These are phyloP conservation scores for Herpotrichia juniperi DNA, from an alignment of 2,329 filamentous ascomycete species.

Conservation along the genomic window DNA sequence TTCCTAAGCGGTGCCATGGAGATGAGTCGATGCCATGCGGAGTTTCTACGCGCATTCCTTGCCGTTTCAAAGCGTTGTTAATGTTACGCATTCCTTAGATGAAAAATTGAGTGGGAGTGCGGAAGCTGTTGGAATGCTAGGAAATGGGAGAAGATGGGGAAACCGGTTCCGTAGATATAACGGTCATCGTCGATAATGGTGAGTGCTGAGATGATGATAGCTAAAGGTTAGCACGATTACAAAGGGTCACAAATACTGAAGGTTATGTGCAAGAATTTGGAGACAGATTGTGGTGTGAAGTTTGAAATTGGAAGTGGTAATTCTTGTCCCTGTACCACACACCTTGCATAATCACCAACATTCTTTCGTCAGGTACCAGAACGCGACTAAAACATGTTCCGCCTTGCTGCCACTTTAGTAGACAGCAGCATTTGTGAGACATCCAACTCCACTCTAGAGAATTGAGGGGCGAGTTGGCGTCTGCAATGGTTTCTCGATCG, in stretches of 20 bases:
- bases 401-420: slow-evolving; percentile 22
- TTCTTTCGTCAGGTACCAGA: slow-evolving; percentile 35
- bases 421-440: slow-evolving; percentile 26
- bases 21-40: slow-evolving; percentile 22
- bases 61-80: slow-evolving; percentile 28
- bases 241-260: background rate
- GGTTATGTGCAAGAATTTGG: background rate
- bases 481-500: slow-evolving; percentile 7
- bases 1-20: slow-evolving; percentile 13
- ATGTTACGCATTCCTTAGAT: slow-evolving; percentile 34
- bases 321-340: slow-evolving; percentile 25
- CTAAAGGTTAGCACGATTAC: background rate
- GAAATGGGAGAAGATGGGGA: background rate
- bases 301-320: slow-evolving; percentile 15
- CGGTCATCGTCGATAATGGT: background rate
- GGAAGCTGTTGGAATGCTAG: slow-evolving; percentile 22
- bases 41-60: slow-evolving; percentile 35
- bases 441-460: slow-evolving; percentile 25
- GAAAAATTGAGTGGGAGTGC: slow-evolving; percentile 12
- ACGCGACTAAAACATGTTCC: slow-evolving; percentile 20
- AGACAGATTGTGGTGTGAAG: slow-evolving; percentile 2
- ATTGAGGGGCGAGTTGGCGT: slow-evolving; percentile 15
- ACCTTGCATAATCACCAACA: slow-evolving; percentile 39
- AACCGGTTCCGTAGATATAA: background rate
- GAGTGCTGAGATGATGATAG: background rate